These are phyloP conservation scores for Alternaria sp. DNA, from an alignment of 2,329 filamentous ascomycete genomes.

Conservation along the genomic window DNA sequence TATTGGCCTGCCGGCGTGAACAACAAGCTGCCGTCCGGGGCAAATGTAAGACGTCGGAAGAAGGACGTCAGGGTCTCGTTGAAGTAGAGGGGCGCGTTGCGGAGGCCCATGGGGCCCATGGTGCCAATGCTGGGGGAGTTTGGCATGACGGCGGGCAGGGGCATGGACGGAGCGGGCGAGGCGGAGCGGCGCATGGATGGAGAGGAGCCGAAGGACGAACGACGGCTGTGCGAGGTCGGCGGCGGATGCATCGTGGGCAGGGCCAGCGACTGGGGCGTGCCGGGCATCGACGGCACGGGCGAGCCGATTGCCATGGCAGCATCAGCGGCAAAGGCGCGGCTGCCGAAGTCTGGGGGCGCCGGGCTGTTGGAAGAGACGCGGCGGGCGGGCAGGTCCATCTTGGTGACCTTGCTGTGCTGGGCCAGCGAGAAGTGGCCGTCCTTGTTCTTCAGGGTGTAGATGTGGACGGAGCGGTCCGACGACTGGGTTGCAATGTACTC, in stretches of 20 bases:
- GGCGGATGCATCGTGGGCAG: slow-evolving; percentile 92
- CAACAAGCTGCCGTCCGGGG: slow-evolving; percentile 90
- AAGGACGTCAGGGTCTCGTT: slow-evolving; percentile 98
- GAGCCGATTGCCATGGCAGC: slow-evolving; percentile 68
- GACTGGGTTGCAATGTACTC: slow-evolving; percentile 98
- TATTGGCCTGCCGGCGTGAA: slow-evolving; percentile 96
- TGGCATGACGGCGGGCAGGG: slow-evolving; percentile 93
- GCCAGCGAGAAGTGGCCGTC: slow-evolving; percentile 90
- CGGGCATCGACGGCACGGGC: slow-evolving; percentile 87
- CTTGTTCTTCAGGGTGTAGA: slow-evolving; percentile 95
- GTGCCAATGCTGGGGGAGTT: slow-evolving; percentile 82
- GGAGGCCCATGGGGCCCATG: slow-evolving; percentile 55
- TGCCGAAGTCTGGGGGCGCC: slow-evolving; percentile 80
- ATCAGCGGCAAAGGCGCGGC: slow-evolving; percentile 66
- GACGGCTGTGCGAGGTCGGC: slow-evolving; percentile 85
- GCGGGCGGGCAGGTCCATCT: slow-evolving; percentile 90
- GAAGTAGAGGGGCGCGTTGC: slow-evolving; percentile 89
- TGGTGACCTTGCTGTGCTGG: slow-evolving; percentile 80
- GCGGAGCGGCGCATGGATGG: slow-evolving; percentile 82
- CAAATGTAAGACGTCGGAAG: slow-evolving; percentile 91
- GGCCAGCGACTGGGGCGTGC: slow-evolving; percentile 87
- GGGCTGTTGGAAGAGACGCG: slow-evolving; percentile 91
- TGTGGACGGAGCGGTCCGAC: slow-evolving; percentile 95
- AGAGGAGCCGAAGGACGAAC: slow-evolving; percentile 88
- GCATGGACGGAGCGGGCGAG: slow-evolving; percentile 91